Percentiles rank a stretch among this genome's conserved stretches.
phyloP scores from a whole-genome alignment of 2,329 filamentous ascomycete species.

The Gaeumannomyces sp. region DNA sequence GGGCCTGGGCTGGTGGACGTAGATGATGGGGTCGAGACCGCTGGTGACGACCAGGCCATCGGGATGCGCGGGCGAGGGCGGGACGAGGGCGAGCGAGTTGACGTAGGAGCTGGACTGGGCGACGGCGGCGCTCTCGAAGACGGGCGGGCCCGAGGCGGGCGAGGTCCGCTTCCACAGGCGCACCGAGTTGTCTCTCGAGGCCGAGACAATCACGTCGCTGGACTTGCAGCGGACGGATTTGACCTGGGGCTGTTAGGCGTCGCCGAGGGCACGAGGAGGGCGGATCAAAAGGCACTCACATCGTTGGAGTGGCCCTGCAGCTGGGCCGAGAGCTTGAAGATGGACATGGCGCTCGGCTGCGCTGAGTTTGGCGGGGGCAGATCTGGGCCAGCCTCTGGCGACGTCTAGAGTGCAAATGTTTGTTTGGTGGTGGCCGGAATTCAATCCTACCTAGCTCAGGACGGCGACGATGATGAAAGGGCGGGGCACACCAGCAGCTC shows the following conservation, averaged over 20 bases:
- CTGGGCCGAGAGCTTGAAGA: constrained; percentile 90
- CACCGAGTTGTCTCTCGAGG: constrained; percentile 86
- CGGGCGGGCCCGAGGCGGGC: constrained; percentile 46
- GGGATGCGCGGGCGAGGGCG: constrained; percentile 60
- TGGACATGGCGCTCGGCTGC: constrained; percentile 48
- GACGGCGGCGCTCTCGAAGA: constrained; percentile 71
- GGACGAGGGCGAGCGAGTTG: constrained; percentile 75
- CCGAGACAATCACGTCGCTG: constrained; percentile 60
- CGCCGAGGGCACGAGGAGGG: neutral
- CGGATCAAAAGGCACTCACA: constrained; percentile 39
- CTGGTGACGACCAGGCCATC: constrained; percentile 81
- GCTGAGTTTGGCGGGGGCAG: neutral
- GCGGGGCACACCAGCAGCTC: neutral
- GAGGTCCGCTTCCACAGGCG: constrained; percentile 69
- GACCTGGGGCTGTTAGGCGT: constrained; percentile 52
- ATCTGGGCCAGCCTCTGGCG: neutral
- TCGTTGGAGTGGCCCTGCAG: constrained; percentile 88
- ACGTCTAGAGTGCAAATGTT: neutral
- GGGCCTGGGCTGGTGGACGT: constrained; percentile 65
- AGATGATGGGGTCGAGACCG: constrained; percentile 88
- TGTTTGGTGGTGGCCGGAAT: neutral
- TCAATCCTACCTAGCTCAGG: no score
- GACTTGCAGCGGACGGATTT: constrained; percentile 66
- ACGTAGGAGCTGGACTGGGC: constrained; percentile 80
- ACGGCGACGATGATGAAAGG: neutral